Base-by-base conservation (phyloP, 805 yeast genomes). In the Starmerella vaccinii region DNA sequence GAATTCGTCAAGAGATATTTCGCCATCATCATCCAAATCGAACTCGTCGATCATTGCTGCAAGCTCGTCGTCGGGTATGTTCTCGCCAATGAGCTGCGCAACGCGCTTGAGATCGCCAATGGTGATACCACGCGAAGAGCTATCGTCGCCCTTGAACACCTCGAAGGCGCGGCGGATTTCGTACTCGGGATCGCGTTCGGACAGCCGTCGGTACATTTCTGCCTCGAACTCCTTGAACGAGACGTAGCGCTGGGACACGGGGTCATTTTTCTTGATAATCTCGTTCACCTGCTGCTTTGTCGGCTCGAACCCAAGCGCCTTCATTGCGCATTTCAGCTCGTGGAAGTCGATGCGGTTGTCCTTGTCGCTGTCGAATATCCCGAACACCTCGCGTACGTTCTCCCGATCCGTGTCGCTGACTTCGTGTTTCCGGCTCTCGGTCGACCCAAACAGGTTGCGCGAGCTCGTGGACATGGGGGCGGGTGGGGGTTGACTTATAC, bases 11-110 rank as follows among this genome's bases (percentile, higher is more conserved):
- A 57, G 47, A 9, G 46, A 67, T 68, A 75, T 89, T 57, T 85
- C 95, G 46, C 97, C 97, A 65, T 92, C 97, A 50, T 86, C 95
- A 64, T 92, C 97, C 47, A 89, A 69, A 68, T 92, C 99, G 63
- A 92, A 92, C 66, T 90, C 97, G 55, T 89, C 95, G 57, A 92
- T 92, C 98, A 92, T 92, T 4, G 97, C 97, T 58, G 84, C 76
- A 47, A 92, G 71, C 63, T 92, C 98, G 52, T 87, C 95, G 59
- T 92, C 99, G 5, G 86, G 81, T 51, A 92, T 70, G 59, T 82
- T 84, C 65, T 92, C 98, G 2, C 96, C 97, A 51, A 92, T 69
- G 58, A 90, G 97, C 59, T 84, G 84, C 10, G 97, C 92, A 1
- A 90, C 95, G 54, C 92, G 76, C 65, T 94, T 78, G 52, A 92